These are phyloP conservation scores for Rosa multiflora DNA, from an alignment of 306 rosid species.

Conservation along the genomic window DNA sequence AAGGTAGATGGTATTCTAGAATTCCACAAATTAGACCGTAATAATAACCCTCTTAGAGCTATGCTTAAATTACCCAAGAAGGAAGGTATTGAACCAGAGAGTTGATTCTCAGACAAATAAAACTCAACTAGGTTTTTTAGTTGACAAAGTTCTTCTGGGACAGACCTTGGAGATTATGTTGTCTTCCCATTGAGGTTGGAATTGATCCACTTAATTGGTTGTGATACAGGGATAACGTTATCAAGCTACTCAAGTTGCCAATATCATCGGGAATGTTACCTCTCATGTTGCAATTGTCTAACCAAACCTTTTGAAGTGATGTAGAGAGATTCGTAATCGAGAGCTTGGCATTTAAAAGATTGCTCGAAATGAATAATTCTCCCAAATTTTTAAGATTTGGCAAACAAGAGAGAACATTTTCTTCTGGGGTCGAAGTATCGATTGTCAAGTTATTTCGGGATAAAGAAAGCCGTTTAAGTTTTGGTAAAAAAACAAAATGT, in stretches of 20 bases:
- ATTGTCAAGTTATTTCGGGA: constrained; percentile 7
- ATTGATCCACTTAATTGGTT: constrained; percentile 7
- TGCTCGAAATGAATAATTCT: neutral
- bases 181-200: neutral
- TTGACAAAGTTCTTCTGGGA: constrained; percentile 11
- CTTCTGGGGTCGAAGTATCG: neutral
- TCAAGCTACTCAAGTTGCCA: neutral
- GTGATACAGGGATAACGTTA: accelerated
- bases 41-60: no score
- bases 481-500: no score
- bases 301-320: neutral
- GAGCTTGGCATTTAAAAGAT: neutral
- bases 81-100: constrained; percentile 8
- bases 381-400: neutral
- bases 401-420: neutral
- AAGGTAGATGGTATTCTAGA: no score
- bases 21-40: no score
- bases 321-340: neutral
- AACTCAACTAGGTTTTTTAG: neutral
- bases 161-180: neutral
- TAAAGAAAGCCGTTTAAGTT: no score
- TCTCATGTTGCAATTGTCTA: neutral
- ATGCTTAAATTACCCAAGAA: constrained; percentile 2
- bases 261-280: constrained; percentile 5
- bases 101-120: neutral